Evolutionary conservation across 148 eudicot genomes (phyloP).

Genomic region (Polygonum maritimum): DNA sequence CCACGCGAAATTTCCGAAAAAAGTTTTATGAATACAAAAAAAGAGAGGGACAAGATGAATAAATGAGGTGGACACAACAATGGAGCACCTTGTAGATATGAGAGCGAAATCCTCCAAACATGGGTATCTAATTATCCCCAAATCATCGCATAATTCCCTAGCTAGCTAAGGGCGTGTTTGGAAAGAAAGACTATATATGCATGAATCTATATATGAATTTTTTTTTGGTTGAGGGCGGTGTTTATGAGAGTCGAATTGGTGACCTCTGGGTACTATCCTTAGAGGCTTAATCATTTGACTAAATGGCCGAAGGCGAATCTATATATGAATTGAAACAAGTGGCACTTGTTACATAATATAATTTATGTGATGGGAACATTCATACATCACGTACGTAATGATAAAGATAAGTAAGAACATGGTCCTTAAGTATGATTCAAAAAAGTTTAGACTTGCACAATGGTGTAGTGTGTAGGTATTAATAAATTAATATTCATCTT

Average conservation of each 20-base stretch:
- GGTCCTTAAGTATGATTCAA: too few species aligned
- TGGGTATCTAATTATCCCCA: constrained; percentile 11
- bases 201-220: neutral
- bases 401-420: too few species aligned
- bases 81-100: constrained; percentile 6
- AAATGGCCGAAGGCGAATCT: too few species aligned
- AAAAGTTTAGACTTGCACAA: too few species aligned
- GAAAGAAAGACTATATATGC: neutral
- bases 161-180: neutral
- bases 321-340: too few species aligned
- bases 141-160: constrained; percentile 2
- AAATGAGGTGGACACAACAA: neutral
- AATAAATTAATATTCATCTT: too few species aligned
- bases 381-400: neutral
- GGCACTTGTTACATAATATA: neutral
- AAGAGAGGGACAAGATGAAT: neutral
- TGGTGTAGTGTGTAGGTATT: too few species aligned
- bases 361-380: neutral
- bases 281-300: too few species aligned
- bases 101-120: neutral
- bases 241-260: too few species aligned
- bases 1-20: too few species aligned
- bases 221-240: too few species aligned
- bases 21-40: neutral
- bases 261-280: too few species aligned